Evolutionary conservation across 169 alveolate species (phyloP), one percentile per base, ranked within the genome.

Genomic region (Perkinsus olseni): DNA sequence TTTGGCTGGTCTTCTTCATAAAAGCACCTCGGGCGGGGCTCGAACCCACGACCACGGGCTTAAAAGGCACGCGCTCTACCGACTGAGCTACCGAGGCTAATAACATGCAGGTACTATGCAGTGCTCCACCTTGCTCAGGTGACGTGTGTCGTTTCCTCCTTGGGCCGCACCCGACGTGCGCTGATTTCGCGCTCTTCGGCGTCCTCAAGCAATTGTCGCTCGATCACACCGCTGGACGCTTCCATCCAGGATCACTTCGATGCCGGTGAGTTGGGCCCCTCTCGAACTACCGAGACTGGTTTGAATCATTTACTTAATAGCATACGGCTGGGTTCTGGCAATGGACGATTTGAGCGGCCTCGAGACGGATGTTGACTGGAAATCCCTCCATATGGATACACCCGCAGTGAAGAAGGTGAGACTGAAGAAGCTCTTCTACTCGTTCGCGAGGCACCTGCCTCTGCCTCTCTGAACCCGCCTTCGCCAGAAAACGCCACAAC

Each of bases 41-140:
- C 99, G 99, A 97, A 98, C 99, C 99, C 99, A 98, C 97, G 99
- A 97, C 99, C 99, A 98, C 99, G 98, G 97, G 99, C 97, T 98
- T 98, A 98, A 98, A 98, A 98, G 99, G 97, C 99, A 97, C 98
- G 99, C 99, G 99, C 99, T 98, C 99, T 98, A 97, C 99, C 99
- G 97, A 97, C 99, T 97, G 99, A 97, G 99, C 98, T 97, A 97
- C 62, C 62, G 62, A 45, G 62, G 17, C 62, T 45, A 45, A 45
- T 17, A 45, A 6, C 3, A 11, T 11, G 50, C 50, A 40, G 50
- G 50, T 8, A 62, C 1, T 62, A 28, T 62, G 37, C 28, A 28
- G 28, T 62, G 31, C 13, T 13, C 10, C 34, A 3, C 31, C 82
- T 28, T 24, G 31, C 28, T 62, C 17, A 8, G 82, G 31, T 21